Evolutionary conservation across 23 red algal genomes (phyloP), one percentile per base, ranked within the genome.

Genomic region (Gracilaria domingensis): DNA sequence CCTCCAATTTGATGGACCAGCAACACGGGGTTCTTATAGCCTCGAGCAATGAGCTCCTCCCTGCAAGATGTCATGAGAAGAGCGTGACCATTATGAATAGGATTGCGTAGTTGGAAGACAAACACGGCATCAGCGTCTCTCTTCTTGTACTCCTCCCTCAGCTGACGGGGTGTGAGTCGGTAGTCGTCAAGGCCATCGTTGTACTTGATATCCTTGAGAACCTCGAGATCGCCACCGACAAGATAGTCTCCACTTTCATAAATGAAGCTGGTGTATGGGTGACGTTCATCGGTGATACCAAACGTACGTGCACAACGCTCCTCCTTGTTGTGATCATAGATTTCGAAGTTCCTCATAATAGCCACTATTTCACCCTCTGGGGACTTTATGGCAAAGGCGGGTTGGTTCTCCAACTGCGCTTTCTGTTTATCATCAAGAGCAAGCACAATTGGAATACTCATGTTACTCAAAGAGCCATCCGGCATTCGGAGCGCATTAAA

Each of bases 91-190:
- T 99, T 99, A 66, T 99, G 97, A 78, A 99, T 96, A 9, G 97
- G 97, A 81, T 99, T 99, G 55, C 97, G 89, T 49, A 99, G 77
- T 69, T 99, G 97, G 85, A 99, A 99, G n/a, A 99, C 93, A 86
- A 99, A 99, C 39, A 99, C 97, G 8, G 97, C 94, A 76, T 99
- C 97, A 54, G 97, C 97, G 25, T 88, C 85, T 24, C 90, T 62
- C 26, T 86, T 82, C 23, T 75, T 66, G 58, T 94, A 99, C 84
- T 99, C 97, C n/a, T 88, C 91, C 5, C 66, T 48, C 24, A 99
- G 88, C 58, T 99, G 82, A 25, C 81, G 75, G 2, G 97, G 97
- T 35, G 97, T 93, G 28, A 96, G 88, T 30, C 97, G 93, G 90
- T 85, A 99, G 24, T 93, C 95, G 66, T 99, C 97, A 8, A 99